Percentiles rank a stretch among this genome's conserved stretches.
Evolutionary conservation across 371 early-diverging fungal genomes (phyloP).

Genomic region (Mortierella sp.): DNA sequence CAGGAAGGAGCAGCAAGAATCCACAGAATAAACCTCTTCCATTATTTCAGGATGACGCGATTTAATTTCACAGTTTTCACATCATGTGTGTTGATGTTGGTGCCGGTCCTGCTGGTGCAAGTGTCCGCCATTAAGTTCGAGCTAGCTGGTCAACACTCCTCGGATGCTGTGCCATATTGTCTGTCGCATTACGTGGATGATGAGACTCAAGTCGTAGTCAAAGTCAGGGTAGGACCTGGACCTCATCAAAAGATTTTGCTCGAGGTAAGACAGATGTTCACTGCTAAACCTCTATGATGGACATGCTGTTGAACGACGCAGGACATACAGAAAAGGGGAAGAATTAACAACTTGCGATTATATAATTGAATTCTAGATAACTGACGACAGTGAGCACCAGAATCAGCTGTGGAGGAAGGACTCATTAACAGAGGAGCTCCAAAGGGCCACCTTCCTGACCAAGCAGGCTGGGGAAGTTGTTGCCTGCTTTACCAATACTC

Average conservation of each 20-base stretch:
- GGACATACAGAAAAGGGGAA: not conserved
- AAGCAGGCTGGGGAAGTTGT: constrained; percentile 85
- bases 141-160: constrained; percentile 64
- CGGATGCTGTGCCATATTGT: constrained; percentile 63
- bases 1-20: not conserved
- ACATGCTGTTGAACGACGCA: not conserved
- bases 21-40: not conserved
- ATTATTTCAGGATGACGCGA: constrained; percentile 27
- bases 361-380: constrained; percentile 55
- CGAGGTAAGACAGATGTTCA: constrained; percentile 60
- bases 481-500: constrained; percentile 88
- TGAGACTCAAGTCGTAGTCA: constrained; percentile 78
- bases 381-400: constrained; percentile 70
- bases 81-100: constrained; percentile 18
- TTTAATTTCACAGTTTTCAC: constrained; percentile 4
- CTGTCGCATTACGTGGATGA: constrained; percentile 80
- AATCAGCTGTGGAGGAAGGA: constrained; percentile 76
- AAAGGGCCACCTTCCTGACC: constrained; percentile 75
- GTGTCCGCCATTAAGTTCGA: constrained; percentile 80
- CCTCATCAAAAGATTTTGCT: constrained; percentile 78
- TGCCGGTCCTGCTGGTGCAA: constrained; percentile 9
- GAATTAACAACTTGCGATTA: not conserved
- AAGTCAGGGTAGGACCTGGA: constrained; percentile 73
- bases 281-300: not conserved
- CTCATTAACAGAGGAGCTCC: constrained; percentile 62